Evolutionary conservation across 2,329 filamentous ascomycete genomes (phyloP).

Genomic region (Madurella fahalii): DNA sequence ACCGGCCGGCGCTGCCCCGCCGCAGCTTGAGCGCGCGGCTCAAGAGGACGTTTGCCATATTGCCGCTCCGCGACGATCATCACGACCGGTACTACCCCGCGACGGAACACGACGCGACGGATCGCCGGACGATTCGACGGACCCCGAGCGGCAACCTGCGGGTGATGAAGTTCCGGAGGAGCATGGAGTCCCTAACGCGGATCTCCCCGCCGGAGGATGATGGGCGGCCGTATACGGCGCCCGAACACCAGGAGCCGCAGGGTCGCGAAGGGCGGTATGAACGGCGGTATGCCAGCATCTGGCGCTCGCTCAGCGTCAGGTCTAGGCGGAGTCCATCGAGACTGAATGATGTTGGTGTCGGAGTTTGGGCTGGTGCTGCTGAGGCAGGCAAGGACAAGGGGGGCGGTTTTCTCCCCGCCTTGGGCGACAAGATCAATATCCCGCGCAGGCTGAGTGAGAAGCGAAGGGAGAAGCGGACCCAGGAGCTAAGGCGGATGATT

Average conservation of each 20-base stretch:
- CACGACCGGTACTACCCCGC: slow-evolving; percentile 30
- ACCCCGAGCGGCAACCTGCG: slow-evolving; percentile 57
- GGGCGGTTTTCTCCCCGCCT: slow-evolving; percentile 29
- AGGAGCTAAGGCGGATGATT: slow-evolving; percentile 57
- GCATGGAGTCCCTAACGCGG: slow-evolving; percentile 40
- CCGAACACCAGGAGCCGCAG: slow-evolving; percentile 8
- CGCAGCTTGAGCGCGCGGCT: slow-evolving; percentile 50
- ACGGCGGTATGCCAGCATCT: slow-evolving; percentile 25
- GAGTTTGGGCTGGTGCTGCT: slow-evolving; percentile 20
- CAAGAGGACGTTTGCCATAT: slow-evolving; percentile 58
- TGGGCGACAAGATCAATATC: slow-evolving; percentile 49
- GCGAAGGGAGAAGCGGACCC: slow-evolving; percentile 54
- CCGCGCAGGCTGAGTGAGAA: slow-evolving; percentile 55
- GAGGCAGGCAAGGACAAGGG: background rate
- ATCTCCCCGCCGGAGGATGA: slow-evolving; percentile 19
- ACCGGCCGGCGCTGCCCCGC: slow-evolving; percentile 41
- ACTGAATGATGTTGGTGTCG: too few relatives aligned
- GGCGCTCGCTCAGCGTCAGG: slow-evolving; percentile 29
- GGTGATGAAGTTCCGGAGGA: slow-evolving; percentile 52
- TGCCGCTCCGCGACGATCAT: slow-evolving; percentile 47
- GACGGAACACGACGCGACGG: slow-evolving; percentile 27
- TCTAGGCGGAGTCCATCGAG: background rate
- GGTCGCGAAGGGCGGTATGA: slow-evolving; percentile 11
- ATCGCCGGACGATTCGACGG: slow-evolving; percentile 56
- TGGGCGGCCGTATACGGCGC: slow-evolving; percentile 37